These are phyloP conservation scores for Maudiozyma serrabonitensis DNA, from an alignment of 805 yeast genomes.

Conservation along the genomic window DNA sequence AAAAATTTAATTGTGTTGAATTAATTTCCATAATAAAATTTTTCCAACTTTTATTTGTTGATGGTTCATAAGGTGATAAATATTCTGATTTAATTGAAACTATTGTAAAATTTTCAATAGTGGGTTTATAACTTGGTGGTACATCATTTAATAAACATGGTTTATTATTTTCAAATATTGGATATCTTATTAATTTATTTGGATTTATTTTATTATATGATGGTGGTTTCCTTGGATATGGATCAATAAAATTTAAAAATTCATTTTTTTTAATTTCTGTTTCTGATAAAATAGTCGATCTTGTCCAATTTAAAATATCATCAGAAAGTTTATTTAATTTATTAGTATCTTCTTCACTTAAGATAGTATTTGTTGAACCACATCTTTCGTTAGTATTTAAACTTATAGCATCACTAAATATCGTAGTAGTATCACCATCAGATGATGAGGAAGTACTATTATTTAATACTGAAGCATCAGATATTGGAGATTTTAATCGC, in stretches of 20 bases:
- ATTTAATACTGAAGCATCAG: background rate
- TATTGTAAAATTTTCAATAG: constrained; percentile 50
- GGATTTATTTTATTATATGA: constrained; percentile 20
- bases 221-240: constrained; percentile 30
- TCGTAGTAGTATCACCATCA: background rate
- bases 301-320: background rate
- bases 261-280: constrained; percentile 9
- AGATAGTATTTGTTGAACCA: background rate
- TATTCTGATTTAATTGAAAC: constrained; percentile 63
- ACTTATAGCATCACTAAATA: background rate
- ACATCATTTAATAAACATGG: constrained; percentile 28
- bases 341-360: background rate
- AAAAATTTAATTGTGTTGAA: constrained; percentile 77
- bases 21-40: constrained; percentile 61
- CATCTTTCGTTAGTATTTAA: background rate
- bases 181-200: constrained; percentile 23
- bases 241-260: constrained; percentile 27
- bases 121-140: constrained; percentile 60
- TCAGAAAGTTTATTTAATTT: background rate
- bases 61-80: constrained; percentile 64
- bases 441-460: background rate
- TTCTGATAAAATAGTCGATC: background rate
- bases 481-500: constrained; percentile 4
- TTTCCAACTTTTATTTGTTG: constrained; percentile 64
- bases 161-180: constrained; percentile 27